These are phyloP conservation scores for Solanum lycopersicoides DNA, from an alignment of 257 asterid genomes.

Conservation along the genomic window DNA sequence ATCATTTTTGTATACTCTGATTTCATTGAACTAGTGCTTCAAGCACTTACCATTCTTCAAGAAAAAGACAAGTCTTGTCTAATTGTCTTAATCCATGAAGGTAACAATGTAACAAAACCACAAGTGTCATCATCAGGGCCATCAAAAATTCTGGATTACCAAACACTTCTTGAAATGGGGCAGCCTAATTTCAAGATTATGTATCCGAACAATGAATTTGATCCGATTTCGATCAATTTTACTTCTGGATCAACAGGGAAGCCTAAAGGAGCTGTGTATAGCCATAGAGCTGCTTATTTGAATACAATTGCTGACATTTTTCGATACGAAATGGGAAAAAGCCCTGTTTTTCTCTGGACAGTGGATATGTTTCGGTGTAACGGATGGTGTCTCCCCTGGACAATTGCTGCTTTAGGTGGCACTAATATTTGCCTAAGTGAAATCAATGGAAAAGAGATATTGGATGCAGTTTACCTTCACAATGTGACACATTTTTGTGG, in stretches of 20 bases:
- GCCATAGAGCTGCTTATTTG: slow-evolving; percentile 67
- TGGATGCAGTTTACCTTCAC: slow-evolving; percentile 21
- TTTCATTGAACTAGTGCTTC: slow-evolving; percentile 18
- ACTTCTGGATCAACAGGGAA: slow-evolving; percentile 76
- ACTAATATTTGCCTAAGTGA: slow-evolving; percentile 43
- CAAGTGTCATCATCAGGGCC: neutral
- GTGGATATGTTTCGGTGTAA: slow-evolving; percentile 78
- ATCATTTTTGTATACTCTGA: slow-evolving; percentile 44
- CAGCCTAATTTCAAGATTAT: slow-evolving; percentile 20
- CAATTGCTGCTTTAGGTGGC: slow-evolving; percentile 72
- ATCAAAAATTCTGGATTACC: slow-evolving; percentile 16
- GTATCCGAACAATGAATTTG: slow-evolving; percentile 50
- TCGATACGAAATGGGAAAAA: slow-evolving; percentile 22
- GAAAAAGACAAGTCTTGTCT: slow-evolving; percentile 13
- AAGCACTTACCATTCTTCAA: slow-evolving; percentile 21
- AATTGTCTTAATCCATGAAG: slow-evolving; percentile 30
- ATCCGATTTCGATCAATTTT: slow-evolving; percentile 57
- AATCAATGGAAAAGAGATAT: slow-evolving; percentile 24
- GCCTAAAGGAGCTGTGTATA: slow-evolving; percentile 71
- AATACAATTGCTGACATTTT: slow-evolving; percentile 37
- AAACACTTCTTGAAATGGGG: slow-evolving; percentile 30
- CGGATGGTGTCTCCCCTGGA: slow-evolving; percentile 82
- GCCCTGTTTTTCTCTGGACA: slow-evolving; percentile 53
- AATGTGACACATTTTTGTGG: slow-evolving; percentile 60
- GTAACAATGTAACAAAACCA: neutral